These are phyloP conservation scores for Veloboletus limbatus DNA, from an alignment of 1,284 basidiomycete genomes.

Conservation along the genomic window DNA sequence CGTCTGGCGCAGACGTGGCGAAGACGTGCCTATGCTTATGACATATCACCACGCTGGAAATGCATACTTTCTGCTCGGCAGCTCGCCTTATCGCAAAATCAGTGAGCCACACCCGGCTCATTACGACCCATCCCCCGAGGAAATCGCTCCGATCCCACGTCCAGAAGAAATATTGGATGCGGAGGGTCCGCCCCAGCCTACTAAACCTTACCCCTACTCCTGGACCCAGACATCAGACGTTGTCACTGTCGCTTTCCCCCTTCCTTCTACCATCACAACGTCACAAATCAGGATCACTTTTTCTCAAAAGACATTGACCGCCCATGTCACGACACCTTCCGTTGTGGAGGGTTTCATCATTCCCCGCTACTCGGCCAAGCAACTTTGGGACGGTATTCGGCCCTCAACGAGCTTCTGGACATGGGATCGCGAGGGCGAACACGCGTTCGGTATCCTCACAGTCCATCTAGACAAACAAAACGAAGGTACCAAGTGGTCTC, in stretches of 20 bases:
- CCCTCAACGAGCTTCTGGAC: conserved; percentile 81
- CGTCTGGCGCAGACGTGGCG: conserved; percentile 68
- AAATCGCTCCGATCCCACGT: conserved; percentile 66
- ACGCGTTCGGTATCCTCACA: conserved; percentile 65
- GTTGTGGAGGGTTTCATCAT: conserved; percentile 38
- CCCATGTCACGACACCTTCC: conserved; percentile 51
- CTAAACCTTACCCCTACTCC: conserved; percentile 72
- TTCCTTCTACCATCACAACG: conserved; percentile 68
- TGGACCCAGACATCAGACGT: conserved; percentile 89
- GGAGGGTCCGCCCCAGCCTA: conserved; percentile 25
- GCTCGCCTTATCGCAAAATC: conserved; percentile 48
- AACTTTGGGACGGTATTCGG: conserved; percentile 76
- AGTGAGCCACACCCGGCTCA: conserved; percentile 32
- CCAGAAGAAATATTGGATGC: conserved; percentile 52
- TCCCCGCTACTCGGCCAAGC: conserved; percentile 59
- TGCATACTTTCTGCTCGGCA: conserved; percentile 57
- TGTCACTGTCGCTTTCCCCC: conserved; percentile 77
- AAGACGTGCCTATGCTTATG: conserved; percentile 68
- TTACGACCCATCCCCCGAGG: conserved; percentile 60
- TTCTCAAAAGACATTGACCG: conserved; percentile 59
- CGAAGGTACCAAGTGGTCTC: conserved; percentile 80
- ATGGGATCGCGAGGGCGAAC: conserved; percentile 73
- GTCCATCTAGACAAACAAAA: conserved; percentile 84
- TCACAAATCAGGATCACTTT: conserved; percentile 67
- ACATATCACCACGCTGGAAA: conserved; percentile 45